Base-by-base conservation (phyloP, 495 filamentous ascomycete genomes). In the Talaromyces proteolyticus region DNA sequence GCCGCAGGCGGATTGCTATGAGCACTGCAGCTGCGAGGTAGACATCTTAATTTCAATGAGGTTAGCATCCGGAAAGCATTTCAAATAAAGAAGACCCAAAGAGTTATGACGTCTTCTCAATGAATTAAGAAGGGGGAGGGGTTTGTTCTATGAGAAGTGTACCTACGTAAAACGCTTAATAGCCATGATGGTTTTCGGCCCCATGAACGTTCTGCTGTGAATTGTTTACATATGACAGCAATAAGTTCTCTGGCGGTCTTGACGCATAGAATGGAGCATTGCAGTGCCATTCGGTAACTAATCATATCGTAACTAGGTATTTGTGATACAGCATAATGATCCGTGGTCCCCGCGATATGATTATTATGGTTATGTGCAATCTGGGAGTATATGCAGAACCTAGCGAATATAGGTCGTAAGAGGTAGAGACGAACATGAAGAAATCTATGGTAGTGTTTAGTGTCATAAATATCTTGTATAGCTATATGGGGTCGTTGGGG, bases 11-110 rank as follows among this genome's bases (percentile, higher is more conserved):
- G 8, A 57, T 59, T 1, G 66, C 67, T 12, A 69, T 67, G 0
- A 71, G 42, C 12, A 69, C 66, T 7, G 66, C 68, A 4, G 67
- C 67, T 1, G 67, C 66, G 0, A 64, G 66, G 51, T 71, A 69
- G 14, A 66, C 59, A 19, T 69, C 64, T 69, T 36, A 14, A 36
- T 36, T 36, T 36, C 29, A 36, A 36, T 36, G 14, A 36, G 14
- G 29, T 36, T 36, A 36, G 29, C 29, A 36, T 36, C 14, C 29
- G 29, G 29, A 36, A 36, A 14, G 29, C 7, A 14, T 36, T 36
- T 36, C 14, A 36, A 36, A n/a, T 36, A 36, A 36, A 36, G 29
- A 36, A 36, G 29, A 36, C 14, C 29, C 29, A 36, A 36, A 36
- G n/a, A 36, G 6, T 36, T 14, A 36, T 14, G 14, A 14, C 29